Evolutionary conservation across 805 yeast species (phyloP), one percentile per base, ranked within the genome.

Genomic region (Zygosaccharomyces bailii): DNA sequence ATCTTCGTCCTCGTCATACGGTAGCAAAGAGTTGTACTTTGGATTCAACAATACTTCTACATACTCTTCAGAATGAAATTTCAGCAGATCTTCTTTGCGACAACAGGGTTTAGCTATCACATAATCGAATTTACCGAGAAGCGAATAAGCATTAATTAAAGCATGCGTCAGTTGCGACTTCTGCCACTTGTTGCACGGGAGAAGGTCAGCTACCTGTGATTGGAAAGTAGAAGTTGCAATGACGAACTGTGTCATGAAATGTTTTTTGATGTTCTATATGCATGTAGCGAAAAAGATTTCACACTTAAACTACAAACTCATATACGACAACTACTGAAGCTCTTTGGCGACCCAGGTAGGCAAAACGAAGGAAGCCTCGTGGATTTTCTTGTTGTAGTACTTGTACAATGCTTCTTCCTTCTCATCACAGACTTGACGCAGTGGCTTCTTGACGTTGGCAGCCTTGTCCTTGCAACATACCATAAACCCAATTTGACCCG

Each of bases 401-500:
- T 77, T 78, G 79, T 80, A 80, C 59, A 84, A 64, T 65, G 79
- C 71, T 19, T 62, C 68, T 63, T 86, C 95, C 51, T 78, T 76
- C 47, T 75, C 82, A 35, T 72, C 76, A 42, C 79, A 65, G 66
- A 85, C 69, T 24, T 74, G 71, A 67, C 96, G 80, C 50, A 78
- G 53, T 39, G 98, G 96, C 53, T 67, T 72, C 57, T 69, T 74
- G 46, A 91, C 84, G 51, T 83, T 72, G 39, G 82, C 80, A 19
- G 67, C 56, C 11, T 77, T 63, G 61, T 86, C 84, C 73, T 89
- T 91, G 51, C 84, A 77, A 68, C 97, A 90, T 49, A 91, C 90
- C 96, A 91, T 87, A 71, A 93, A 87, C n/a, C 98, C 99, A 61
- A 91, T 84, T 67, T 89, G 95, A 53, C 99, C 99, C 14, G 96